Base-by-base conservation (phyloP, 2,329 filamentous ascomycete species). In the Apiospora phragmitis region DNA sequence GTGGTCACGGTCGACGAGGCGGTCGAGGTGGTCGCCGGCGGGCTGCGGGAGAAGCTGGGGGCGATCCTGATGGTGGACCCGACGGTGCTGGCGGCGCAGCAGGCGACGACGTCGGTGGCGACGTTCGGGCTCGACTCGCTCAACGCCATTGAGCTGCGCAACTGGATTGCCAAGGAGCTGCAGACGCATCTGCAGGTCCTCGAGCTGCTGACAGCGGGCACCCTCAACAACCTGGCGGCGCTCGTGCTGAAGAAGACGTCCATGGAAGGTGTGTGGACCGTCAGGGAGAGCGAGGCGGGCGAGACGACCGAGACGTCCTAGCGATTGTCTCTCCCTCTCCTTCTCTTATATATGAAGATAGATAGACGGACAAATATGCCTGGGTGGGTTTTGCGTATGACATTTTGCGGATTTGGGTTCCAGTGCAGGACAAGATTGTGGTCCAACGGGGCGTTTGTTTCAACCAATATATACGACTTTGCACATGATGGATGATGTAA, bases 181-280 rank as follows among this genome's bases (percentile, higher is more conserved):
- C 80, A 86, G 75, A 82, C 83, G 1, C 86, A 85, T 69, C 74
- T 88, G 75, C 86, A 89, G 78, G 86, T 89, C 0, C 76, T 89
- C 71, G 87, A 90, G 75, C 76, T 89, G 72, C 77, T 89, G 51
- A 85, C 83, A 5, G 87, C 85, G 74, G 86, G 86, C 1, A 84
- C 81, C 1, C 24, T 69, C 1, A 65, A 42, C 16, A 41, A 69
- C 16, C 16, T 69, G 18, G 68, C 68, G 16, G 51, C 24, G 14
- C 55, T 69, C 11, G 55, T 69, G 24, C 16, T 69, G 8, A 68
- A 55, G 45, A 68, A 68, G 45, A 38, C 67, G 45, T 26, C 35
- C 0, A 21, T 49, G 45, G 35, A 68, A 26, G 65, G 62, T n/a
- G 65, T 67, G 6, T 67, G 65, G 65, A 67, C 65, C 3, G 65